Base-by-base conservation (phyloP, 352 stramenopile genomes). In the Phytophthora melonis region DNA sequence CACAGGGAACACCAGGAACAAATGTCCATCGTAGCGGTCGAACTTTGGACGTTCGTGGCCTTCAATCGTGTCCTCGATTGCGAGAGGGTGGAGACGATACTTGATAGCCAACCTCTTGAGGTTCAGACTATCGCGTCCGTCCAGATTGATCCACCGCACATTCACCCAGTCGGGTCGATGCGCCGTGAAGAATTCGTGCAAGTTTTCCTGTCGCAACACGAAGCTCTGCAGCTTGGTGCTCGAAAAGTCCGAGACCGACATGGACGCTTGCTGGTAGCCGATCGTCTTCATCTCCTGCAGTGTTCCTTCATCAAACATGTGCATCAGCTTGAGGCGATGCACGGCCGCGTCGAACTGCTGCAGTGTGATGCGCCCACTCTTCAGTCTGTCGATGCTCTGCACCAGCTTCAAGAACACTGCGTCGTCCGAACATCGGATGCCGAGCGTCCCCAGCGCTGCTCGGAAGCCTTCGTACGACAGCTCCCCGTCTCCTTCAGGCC, bases 81-180 rank as follows among this genome's bases (percentile, higher is more conserved):
- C 90, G 0, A 97, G 79, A 16, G 90, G 90, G 56, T 97, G 91
- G 8, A 97, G 74, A 19, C 87, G 82, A 70, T 96, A 94, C 77
- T 96, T 97, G 77, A 97, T 96, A 55, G 90, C 89, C 25, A 96
- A 75, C 23, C 88, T 82, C 70, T 95, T 96, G 55, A 97, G 87
- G 53, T 92, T 93, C 14, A 96, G 58, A 32, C 84, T 92, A 74
- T 93, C 86, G 61, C 85, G 84, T 47, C 88, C 84, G 67, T 93
- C 83, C 58, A 97, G 72, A 75, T 97, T 95, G 66, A 96, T 96
- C 89, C 89, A 97, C 13, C 91, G 91, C 49, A 94, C 86, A 5
- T 85, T 90, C n/a, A 93, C 89, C 90, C 90, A 96, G 14, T 83
- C 63, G 30, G 89, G 87, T 5, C 88, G 82, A 62, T 89, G 82